Evolutionary conservation across 768 basidiomycete genomes (phyloP), one percentile per base, ranked within the genome.

Genomic region (Russula sp.): DNA sequence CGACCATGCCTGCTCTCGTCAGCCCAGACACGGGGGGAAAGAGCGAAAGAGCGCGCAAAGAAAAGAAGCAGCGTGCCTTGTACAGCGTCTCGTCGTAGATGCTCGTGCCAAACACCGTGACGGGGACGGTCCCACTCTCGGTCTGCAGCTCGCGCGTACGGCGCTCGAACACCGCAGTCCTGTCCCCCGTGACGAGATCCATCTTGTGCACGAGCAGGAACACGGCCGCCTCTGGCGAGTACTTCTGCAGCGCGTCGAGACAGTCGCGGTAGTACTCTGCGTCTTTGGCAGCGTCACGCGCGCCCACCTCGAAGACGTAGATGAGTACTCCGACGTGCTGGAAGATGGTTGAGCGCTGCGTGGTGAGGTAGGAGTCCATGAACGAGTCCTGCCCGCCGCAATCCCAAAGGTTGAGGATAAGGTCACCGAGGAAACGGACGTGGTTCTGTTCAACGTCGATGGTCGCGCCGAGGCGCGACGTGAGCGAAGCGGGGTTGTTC

Each of bases 371-470:
- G 34, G 90, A 89, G 75, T 98, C 95, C 87, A 98, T 94, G 79
- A 97, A 98, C 14, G 94, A 85, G 73, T 97, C 94, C 75, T 99
- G 97, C 8, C 97, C 97, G 48, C 96, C 97, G 69, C 97, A 98
- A 75, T 99, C 97, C 96, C 96, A 98, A 6, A 98, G 81, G 72
- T 96, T 96, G 74, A 99, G 85, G 65, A 94, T 89, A 69, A 98
- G 86, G 71, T 96, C 93, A 14, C 94, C 95, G 14, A 99, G 85
- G 74, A 99, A 98, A 48, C 94, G 89, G 66, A 98, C 94, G 72
- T 97, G 93, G 69, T 95, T 96, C 73, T 95, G 92, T 73, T 98
- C 96, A 64, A 98, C 94, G 73, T 98, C 96, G 67, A 98, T 96
- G 9, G 97, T 99, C 18, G 96, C 95, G 32, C 95, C 95, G 35